Evolutionary conservation across 768 basidiomycete genomes (phyloP), one percentile per base, ranked within the genome.

Genomic region (Naganishia antarctica): DNA sequence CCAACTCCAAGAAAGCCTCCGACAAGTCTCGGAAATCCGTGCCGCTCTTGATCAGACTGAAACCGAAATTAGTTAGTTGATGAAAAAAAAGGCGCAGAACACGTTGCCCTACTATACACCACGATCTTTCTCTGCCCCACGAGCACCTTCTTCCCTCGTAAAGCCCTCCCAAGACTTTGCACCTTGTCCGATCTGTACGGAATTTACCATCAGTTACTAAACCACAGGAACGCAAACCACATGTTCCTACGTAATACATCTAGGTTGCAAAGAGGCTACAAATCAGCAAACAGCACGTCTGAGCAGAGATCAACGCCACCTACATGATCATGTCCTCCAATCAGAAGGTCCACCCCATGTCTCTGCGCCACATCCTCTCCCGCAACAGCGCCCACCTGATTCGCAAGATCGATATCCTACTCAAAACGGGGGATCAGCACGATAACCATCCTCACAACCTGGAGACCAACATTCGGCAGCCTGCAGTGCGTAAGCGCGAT

Each of bases 1-100:
- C 78, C 15, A 93, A 78, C 62, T 85, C 84, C 23, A 94, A 77
- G 0, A 77, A 80, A 46, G 91, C 79, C 66, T 89, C 88, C 58
- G 89, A 90, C 23, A 93, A 79, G 67, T 93, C 90, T 40, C 88
- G 83, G 73, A 94, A 94, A 78, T 94, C 90, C 2, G 86, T 88
- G 8, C 91, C 91, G 71, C 89, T 91, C 78, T 93, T 93, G 65
- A 91, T 80, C 21, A 79, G 68, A 15, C 73, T 57, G 15, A 26
- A n/a, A 26, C 28, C 31, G 50, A 32, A 4, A 7, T 18, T 34
- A 6, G n/a, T 49, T 26, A 37, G 32, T 31, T 16, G n/a, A n/a
- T 37, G 21, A 70, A 49, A 37, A 31, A 21, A 18, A 15, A 12
- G 9, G 57, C 72, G 37, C 26, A 70, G 67, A 59, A 3, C 9